Evolutionary conservation across 257 asterid species (phyloP).

Genomic region (Nicotiana paniculata): DNA sequence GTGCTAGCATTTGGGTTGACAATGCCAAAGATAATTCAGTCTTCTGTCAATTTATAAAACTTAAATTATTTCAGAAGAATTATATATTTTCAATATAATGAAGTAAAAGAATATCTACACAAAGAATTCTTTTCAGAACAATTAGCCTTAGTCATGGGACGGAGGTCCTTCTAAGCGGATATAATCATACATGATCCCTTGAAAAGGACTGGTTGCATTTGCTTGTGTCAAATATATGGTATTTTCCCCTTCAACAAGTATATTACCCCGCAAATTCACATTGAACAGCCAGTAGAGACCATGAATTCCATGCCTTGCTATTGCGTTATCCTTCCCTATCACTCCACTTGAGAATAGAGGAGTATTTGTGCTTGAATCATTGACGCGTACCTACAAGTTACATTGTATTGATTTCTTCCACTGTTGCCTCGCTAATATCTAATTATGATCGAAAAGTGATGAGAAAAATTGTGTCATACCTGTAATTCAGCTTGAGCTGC

Average conservation of each 20-base stretch:
- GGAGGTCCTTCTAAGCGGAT: slow-evolving; percentile 26
- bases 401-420: not conserved
- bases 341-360: slow-evolving; percentile 50
- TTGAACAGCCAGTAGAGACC: slow-evolving; percentile 58
- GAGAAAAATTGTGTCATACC: slow-evolving; percentile 21
- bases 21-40: not conserved
- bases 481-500: slow-evolving; percentile 45
- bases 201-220: slow-evolving; percentile 8
- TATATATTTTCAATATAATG: not conserved
- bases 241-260: slow-evolving; percentile 20
- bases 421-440: not conserved
- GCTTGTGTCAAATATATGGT: slow-evolving; percentile 17
- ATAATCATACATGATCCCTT: slow-evolving; percentile 23
- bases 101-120: not conserved
- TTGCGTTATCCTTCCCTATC: slow-evolving; percentile 57
- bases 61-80: not conserved
- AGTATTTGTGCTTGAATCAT: slow-evolving; percentile 36
- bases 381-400: slow-evolving; percentile 44
- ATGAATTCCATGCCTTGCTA: slow-evolving; percentile 80
- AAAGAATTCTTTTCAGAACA: not conserved
- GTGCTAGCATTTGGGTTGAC: not conserved
- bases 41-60: not conserved
- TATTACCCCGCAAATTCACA: slow-evolving; percentile 31
- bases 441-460: not conserved
- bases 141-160: not conserved